Base-by-base conservation (phyloP, 1,284 basidiomycete species). In the Irpex sp. region DNA sequence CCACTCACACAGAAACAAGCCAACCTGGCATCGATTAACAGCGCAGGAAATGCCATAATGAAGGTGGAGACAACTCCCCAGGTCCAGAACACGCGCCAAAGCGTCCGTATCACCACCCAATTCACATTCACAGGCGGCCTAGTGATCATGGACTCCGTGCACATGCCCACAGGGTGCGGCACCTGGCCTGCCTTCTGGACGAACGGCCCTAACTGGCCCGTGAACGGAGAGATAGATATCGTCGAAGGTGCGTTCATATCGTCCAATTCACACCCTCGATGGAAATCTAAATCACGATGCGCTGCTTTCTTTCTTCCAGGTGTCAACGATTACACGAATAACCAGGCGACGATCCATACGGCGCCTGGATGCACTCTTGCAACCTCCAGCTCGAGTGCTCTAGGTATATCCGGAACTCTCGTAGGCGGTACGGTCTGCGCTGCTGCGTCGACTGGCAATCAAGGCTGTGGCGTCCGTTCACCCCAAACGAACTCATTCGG, bases 131-230 rank as follows among this genome's bases (percentile, higher is more conserved):
- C 82, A 35, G 83, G 85, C 53, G 92, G 87, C 15, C 79, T 95
- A 49, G 80, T 94, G 64, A 81, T 95, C 62, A 82, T 95, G 80
- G 93, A 95, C 73, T 83, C 92, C 13, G 80, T 87, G n/a, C 94
- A 96, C 75, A 94, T 95, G 89, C 94, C 94, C 1, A 89, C 88
- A 1, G 94, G 94, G 5, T 96, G 94, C 74, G 94, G 89, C 47
- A 89, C 88, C 7, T 95, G 94, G 90, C 90, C 90, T 26, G 83
- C 83, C 3, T 84, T 84, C 70, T 85, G 83, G 83, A 79, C 79
- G 43, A 78, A 83, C 62, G 82, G 89, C 35, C 86, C 87, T 5
- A 83, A 84, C 63, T 95, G 93, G 93, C 93, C 93, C 4, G 69
- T 69, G 2, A 78, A 78, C 0, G 92, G 93, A 49, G 93, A 95